Evolutionary conservation across 192 early-diverging fungal genomes (phyloP).

Genomic region (Podila epicladia): DNA sequence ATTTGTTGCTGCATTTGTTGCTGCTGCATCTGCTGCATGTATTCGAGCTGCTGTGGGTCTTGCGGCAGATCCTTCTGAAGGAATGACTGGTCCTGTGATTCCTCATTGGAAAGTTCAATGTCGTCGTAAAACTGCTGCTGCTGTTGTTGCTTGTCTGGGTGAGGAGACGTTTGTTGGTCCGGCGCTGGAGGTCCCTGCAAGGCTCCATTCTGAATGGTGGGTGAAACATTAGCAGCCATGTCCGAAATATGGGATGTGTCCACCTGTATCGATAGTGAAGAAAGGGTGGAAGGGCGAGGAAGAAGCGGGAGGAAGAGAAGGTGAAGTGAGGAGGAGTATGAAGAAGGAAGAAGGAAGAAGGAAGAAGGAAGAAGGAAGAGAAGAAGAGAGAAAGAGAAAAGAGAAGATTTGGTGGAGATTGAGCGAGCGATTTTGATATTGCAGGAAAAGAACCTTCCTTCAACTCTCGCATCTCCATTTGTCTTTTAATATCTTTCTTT

Average conservation of each 20-base stretch:
- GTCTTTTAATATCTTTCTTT: no score
- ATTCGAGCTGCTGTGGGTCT: background rate
- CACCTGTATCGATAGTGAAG: background rate
- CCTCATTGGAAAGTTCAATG: background rate
- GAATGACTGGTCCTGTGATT: background rate
- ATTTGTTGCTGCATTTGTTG: no score
- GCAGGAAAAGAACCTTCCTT: no score
- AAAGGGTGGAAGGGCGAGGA: background rate
- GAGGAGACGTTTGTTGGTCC: background rate
- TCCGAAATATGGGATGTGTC: background rate
- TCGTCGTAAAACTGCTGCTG: constrained; percentile 7
- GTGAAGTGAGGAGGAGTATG: background rate
- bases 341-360: background rate
- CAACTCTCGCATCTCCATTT: no score
- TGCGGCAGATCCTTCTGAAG: background rate
- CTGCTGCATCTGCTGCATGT: background rate
- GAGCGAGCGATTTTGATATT: no score
- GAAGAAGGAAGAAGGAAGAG: background rate
- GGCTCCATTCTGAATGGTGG: constrained; percentile 23
- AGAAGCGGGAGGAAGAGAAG: constrained; percentile 2
- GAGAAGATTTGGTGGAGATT: background rate
- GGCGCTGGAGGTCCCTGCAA: constrained; percentile 8
- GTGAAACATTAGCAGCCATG: constrained; percentile 45
- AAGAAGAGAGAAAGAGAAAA: background rate
- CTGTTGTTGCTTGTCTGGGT: constrained; percentile 10